phyloP scores from a whole-genome alignment of 306 rosid species.

The Glycine latifolia region DNA sequence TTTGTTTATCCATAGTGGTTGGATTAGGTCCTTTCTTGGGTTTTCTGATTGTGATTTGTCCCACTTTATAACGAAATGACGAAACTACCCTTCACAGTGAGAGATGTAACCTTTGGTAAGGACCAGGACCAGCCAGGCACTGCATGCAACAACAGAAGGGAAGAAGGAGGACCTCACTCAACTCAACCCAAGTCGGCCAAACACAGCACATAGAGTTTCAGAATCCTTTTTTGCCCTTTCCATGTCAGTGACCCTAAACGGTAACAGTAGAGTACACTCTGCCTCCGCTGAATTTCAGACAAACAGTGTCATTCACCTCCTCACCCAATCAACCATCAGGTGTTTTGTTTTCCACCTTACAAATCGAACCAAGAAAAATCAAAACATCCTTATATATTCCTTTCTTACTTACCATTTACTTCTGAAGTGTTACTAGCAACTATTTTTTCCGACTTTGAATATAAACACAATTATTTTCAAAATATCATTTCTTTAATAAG shows the following conservation, averaged over 20 bases:
- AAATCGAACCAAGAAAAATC: constrained; percentile 7
- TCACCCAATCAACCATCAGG: constrained; percentile 60
- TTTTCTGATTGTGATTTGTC: constrained; percentile 58
- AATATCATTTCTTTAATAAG: no score
- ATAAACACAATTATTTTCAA: no score
- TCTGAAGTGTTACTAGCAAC: neutral
- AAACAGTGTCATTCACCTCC: constrained; percentile 41
- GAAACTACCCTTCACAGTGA: constrained; percentile 36
- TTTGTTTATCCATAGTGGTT: constrained; percentile 75
- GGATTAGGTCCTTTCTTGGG: constrained; percentile 73
- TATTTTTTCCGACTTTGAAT: no score
- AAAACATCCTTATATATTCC: neutral
- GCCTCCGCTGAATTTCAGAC: constrained; percentile 52
- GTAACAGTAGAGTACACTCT: constrained; percentile 52
- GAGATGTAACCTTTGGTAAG: constrained; percentile 50
- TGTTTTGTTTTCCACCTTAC: constrained; percentile 50
- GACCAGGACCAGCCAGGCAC: constrained; percentile 26
- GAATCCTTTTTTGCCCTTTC: constrained; percentile 49
- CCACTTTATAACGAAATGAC: constrained; percentile 37
- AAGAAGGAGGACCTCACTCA: constrained; percentile 14
- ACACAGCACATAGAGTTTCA: constrained; percentile 48
- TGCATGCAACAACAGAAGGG: constrained; percentile 37
- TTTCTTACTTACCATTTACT: constrained; percentile 2
- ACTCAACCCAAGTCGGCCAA: constrained; percentile 46
- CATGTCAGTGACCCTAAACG: constrained; percentile 62